These are phyloP conservation scores for Xylaria venustula DNA, from an alignment of 495 filamentous ascomycete genomes.

Conservation along the genomic window DNA sequence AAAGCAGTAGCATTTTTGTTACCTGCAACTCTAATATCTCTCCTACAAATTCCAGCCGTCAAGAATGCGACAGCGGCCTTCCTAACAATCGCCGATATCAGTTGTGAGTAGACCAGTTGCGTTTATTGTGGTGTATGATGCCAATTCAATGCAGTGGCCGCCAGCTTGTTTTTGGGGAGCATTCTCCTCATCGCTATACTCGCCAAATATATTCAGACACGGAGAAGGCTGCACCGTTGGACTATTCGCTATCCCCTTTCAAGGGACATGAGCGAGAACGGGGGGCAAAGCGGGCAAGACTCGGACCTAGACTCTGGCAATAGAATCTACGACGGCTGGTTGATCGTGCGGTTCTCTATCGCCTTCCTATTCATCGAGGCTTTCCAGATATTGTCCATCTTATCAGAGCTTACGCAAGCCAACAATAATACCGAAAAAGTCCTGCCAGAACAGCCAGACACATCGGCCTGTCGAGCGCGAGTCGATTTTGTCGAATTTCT, in stretches of 20 bases:
- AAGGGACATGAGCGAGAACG: neutral
- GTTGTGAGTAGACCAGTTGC: conserved; percentile 32
- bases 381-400: conserved; percentile 44
- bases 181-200: conserved; percentile 42
- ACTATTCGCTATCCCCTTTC: conserved; percentile 32
- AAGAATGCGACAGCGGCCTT: conserved; percentile 29
- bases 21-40: conserved; percentile 34
- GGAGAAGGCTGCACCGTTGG: conserved; percentile 37
- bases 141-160: conserved; percentile 32
- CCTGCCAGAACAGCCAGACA: conserved; percentile 33
- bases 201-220: conserved; percentile 45
- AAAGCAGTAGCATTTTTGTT: conserved; percentile 36
- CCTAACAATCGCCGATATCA: conserved; percentile 39
- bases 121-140: neutral
- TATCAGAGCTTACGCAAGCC: conserved; percentile 39
- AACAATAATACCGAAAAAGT: conserved; percentile 32
- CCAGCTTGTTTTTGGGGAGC: conserved; percentile 38
- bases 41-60: conserved; percentile 33
- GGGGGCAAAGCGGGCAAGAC: conserved; percentile 12
- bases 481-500: conserved; percentile 43
- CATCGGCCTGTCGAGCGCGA: conserved; percentile 32
- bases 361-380: conserved; percentile 44
- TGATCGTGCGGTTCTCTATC: conserved; percentile 45
- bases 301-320: conserved; percentile 9
- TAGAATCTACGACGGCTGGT: conserved; percentile 48